Base-by-base conservation (phyloP, 768 basidiomycete species). In the Tricholoma matsutake region DNA sequence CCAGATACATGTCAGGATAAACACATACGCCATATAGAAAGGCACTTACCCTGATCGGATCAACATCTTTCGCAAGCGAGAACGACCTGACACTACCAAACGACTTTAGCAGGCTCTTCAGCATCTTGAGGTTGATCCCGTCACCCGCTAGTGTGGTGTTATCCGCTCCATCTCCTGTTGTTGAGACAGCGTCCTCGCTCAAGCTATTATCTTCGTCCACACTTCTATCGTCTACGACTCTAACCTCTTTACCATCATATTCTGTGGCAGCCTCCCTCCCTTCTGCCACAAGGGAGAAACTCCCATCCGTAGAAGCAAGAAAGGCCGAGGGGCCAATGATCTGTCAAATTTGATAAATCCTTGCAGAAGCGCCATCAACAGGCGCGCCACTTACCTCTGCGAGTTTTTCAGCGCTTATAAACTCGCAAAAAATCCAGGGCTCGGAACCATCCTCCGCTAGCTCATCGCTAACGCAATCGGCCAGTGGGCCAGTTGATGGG, bases 251-350 rank as follows among this genome's bases (percentile, higher is more conserved):
- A 22, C 55, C 57, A 47, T 58, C 63, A 9, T 66, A 56, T 29
- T 60, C 57, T 20, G 61, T 55, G 60, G 71, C 65, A 14, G 66
- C 60, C 28, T 31, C 54, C 28, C 67, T 75, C 14, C 43, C 61
- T 41, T 72, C 76, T n/a, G 82, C 80, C 11, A 76, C 73, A 5
- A 90, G 70, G 43, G 71, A 73, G 59, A 91, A 85, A 2, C 72
- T 67, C 22, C 81, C 85, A 57, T 88, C 82, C 32, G 79, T 81
- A 53, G 76, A 78, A 14, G 79, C 76, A 31, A 88, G 70, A 62
- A 83, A 82, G 1, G 71, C 58, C 6, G 86, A 85, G 51, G 76
- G 72, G 3, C 87, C 88, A 43, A 84, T 78, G 59, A 80, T 76
- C 87, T 90, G 53, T 56, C 52, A 54, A 62, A 52, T 43, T 35